phyloP scores from a whole-genome alignment of 176 grass and related monocot species.

The Tillandsia fasciculata region DNA sequence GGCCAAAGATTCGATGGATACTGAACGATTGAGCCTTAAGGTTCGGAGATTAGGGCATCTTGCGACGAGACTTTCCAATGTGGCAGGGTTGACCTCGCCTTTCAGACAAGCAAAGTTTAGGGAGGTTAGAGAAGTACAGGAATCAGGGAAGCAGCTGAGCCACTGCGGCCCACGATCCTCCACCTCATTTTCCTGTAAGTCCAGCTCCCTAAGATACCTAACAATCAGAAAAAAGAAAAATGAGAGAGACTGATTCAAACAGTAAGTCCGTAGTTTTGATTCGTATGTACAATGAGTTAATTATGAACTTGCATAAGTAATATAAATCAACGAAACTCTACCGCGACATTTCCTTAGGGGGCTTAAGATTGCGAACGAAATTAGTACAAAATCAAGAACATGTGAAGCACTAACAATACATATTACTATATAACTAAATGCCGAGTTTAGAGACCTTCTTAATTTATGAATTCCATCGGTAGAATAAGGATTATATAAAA shows the following conservation, averaged over 20 bases:
- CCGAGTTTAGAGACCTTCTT: too few species aligned
- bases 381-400: too few species aligned
- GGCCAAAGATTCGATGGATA: conserved; percentile 44
- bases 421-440: too few species aligned
- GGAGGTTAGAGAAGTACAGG: conserved; percentile 51
- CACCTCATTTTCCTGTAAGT: conserved; percentile 64
- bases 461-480: too few species aligned
- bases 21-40: conserved; percentile 48
- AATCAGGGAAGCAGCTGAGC: conserved; percentile 53
- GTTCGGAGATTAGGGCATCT: conserved; percentile 58
- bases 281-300: too few species aligned
- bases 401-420: too few species aligned
- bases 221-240: not conserved
- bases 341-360: too few species aligned
- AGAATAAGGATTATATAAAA: too few species aligned
- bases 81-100: conserved; percentile 43
- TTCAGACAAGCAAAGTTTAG: conserved; percentile 72
- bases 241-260: not conserved
- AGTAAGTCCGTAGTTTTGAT: not conserved
- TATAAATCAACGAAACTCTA: too few species aligned
- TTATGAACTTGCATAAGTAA: too few species aligned
- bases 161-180: conserved; percentile 35
- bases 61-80: conserved; percentile 49
- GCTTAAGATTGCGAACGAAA: too few species aligned
- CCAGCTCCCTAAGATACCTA: conserved; percentile 61